Evolutionary conservation across 257 asterid species (phyloP).

Genomic region (Striga asiatica): DNA sequence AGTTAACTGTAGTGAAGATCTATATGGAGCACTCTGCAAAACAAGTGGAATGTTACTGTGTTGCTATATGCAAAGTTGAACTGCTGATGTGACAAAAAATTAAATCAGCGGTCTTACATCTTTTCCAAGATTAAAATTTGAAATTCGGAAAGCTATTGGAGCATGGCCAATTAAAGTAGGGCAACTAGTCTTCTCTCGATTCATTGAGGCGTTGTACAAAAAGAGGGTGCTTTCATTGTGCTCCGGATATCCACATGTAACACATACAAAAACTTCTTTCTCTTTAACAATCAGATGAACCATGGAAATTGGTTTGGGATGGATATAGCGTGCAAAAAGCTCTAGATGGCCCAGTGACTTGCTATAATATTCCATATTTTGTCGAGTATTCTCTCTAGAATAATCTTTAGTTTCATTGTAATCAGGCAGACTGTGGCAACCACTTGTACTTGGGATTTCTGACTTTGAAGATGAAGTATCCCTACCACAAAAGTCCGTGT

Average conservation of each 20-base stretch:
- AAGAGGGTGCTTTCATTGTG: constrained; percentile 41
- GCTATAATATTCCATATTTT: constrained; percentile 18
- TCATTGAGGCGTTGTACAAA: constrained; percentile 45
- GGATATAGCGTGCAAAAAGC: constrained; percentile 52
- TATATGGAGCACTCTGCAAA: constrained; percentile 46
- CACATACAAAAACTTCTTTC: constrained; percentile 49
- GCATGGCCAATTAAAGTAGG: constrained; percentile 70
- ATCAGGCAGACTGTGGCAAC: constrained; percentile 19
- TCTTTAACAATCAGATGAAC: constrained; percentile 52
- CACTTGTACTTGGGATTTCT: constrained; percentile 23
- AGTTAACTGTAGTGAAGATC: constrained; percentile 56
- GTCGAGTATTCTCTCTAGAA: constrained; percentile 20
- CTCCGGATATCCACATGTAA: constrained; percentile 44
- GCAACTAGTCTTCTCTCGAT: constrained; percentile 43
- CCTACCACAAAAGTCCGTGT: constrained; percentile 22
- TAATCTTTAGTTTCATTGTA: constrained; percentile 25
- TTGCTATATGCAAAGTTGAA: constrained; percentile 14
- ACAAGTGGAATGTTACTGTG: constrained; percentile 8
- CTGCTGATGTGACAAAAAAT: constrained; percentile 11
- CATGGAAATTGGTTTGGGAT: constrained; percentile 59
- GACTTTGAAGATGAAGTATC: constrained; percentile 22
- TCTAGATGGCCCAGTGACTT: constrained; percentile 30
- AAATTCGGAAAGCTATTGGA: constrained; percentile 35
- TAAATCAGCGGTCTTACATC: constrained; percentile 43
- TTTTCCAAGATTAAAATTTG: constrained; percentile 36